Conservation (phyloP, 2,329 filamentous ascomycete genomes). For the Emmonsia crescens region DNA sequence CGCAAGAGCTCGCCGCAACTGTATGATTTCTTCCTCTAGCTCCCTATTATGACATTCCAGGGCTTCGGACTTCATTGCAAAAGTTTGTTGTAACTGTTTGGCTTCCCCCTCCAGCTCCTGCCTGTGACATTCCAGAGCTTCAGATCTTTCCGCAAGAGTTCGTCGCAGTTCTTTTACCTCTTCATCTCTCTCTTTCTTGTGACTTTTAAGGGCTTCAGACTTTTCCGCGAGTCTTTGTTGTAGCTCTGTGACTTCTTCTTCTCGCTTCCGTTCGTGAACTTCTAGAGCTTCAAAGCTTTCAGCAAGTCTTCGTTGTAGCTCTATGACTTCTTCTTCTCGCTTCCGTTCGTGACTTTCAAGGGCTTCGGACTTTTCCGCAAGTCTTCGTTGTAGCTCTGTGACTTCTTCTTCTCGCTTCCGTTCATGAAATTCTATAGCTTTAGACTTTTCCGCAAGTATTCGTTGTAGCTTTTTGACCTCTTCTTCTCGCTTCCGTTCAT, state of each 20-base stretch:
- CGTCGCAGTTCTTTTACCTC: background rate
- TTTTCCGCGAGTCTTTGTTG: background rate
- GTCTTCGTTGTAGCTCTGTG: background rate
- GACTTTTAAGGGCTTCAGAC: background rate
- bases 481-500: background rate
- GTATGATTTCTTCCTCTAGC: background rate
- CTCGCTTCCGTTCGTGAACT: background rate
- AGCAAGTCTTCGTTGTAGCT: background rate
- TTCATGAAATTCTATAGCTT: background rate
- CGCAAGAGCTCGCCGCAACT: background rate
- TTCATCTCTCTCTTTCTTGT: background rate
- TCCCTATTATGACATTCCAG: background rate
- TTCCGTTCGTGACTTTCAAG: background rate
- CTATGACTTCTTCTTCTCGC: background rate
- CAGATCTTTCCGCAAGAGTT: background rate
- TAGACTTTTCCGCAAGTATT: background rate
- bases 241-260: background rate
- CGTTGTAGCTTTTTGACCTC: background rate
- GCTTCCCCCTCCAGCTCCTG: background rate
- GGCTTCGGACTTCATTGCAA: background rate
- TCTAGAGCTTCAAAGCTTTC: background rate
- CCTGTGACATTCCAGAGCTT: background rate
- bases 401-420: background rate
- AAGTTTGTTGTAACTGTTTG: background rate
- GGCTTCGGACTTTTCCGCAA: background rate